phyloP scores from a whole-genome alignment of 179 eudicot genomes.

The Amaranthus tricolor region DNA sequence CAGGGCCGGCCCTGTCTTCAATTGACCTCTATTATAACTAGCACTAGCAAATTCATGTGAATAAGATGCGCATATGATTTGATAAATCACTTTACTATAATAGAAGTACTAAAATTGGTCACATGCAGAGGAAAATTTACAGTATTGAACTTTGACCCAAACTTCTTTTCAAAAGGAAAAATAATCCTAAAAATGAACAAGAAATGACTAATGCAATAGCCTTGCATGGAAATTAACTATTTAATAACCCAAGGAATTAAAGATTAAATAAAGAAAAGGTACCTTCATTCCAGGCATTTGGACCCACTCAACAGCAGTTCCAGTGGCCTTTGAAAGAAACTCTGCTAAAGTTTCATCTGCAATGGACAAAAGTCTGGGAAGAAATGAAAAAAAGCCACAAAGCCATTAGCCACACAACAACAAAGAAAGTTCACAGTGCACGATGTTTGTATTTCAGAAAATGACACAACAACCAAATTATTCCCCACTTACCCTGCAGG shows the following conservation, averaged over 20 bases:
- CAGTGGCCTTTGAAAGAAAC: conserved; percentile 99
- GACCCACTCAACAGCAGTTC: conserved; percentile 99
- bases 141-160: neutral
- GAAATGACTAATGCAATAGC: neutral
- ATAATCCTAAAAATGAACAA: conserved; percentile 2
- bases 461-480: conserved; percentile 40
- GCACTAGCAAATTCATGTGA: too few species aligned
- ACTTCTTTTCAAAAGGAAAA: neutral
- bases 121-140: neutral
- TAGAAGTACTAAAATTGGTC: too few species aligned
- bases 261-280: conserved; percentile 10
- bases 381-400: conserved; percentile 22
- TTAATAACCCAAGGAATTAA: conserved; percentile 7
- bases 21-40: too few species aligned
- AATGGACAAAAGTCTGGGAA: conserved; percentile 91
- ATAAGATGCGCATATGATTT: too few species aligned
- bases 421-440: conserved; percentile 24
- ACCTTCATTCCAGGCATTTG: conserved; percentile 99
- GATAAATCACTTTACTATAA: too few species aligned
- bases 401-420: conserved; percentile 29
- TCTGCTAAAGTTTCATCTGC: conserved; percentile 99
- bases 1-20: too few species aligned
- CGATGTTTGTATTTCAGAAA: conserved; percentile 31
- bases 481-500: conserved; percentile 92
- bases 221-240: conserved; percentile 10